Evolutionary conservation across 2,329 filamentous ascomycete species (phyloP).

Genomic region (Biscogniauxia mediterranea): DNA sequence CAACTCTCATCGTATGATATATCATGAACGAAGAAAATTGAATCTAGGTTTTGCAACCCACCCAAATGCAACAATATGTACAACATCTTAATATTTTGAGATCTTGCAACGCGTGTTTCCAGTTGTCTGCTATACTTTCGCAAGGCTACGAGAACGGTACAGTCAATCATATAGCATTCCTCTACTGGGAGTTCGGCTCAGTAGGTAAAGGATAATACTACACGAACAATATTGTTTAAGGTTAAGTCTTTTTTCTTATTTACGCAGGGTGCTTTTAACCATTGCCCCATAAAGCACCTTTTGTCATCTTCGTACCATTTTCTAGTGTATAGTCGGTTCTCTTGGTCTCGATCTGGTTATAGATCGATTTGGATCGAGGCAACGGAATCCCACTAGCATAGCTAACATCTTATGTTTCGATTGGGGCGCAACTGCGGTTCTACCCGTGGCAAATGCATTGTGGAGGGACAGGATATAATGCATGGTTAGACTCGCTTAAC

Average conservation of each 20-base stretch:
- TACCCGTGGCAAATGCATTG: neutral
- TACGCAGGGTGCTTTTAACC: neutral
- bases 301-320: neutral
- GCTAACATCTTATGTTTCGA: neutral
- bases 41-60: neutral
- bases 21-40: neutral
- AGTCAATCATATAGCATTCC: neutral
- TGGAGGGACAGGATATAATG: neutral
- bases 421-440: too few relatives aligned
- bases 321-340: neutral
- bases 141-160: too few relatives aligned
- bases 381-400: neutral
- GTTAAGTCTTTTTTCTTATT: neutral
- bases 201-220: neutral
- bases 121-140: neutral
- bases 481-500: neutral
- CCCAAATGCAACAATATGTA: neutral
- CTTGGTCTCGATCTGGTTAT: neutral
- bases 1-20: neutral
- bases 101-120: neutral
- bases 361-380: neutral
- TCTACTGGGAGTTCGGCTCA: neutral
- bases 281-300: too few relatives aligned
- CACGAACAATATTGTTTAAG: neutral
- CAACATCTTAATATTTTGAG: neutral